phyloP scores from a whole-genome alignment of 257 asterid species.

The Gynochthodes officinalis region DNA sequence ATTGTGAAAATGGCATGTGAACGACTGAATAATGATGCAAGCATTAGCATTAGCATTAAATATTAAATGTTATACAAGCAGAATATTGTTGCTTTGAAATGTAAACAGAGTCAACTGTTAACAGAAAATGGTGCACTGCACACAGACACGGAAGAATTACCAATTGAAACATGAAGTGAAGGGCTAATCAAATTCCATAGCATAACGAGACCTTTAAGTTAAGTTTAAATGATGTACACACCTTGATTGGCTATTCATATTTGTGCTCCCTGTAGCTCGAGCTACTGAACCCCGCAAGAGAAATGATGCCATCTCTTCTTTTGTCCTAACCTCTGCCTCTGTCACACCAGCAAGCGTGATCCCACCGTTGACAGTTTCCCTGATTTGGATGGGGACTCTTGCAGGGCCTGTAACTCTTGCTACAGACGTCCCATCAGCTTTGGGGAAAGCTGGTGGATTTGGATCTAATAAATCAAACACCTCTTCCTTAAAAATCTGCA shows the following conservation, averaged over 20 bases:
- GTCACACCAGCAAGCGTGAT: slow-evolving; percentile 94
- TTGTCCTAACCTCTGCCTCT: slow-evolving; percentile 85
- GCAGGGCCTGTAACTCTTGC: slow-evolving; percentile 49
- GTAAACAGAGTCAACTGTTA: not conserved
- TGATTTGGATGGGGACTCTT: slow-evolving; percentile 86
- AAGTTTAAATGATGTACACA: slow-evolving; percentile 12
- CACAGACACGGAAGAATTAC: not conserved
- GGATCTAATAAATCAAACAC: slow-evolving; percentile 82
- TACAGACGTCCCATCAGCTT: slow-evolving; percentile 32
- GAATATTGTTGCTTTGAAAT: not conserved
- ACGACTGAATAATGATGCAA: slow-evolving; percentile 47
- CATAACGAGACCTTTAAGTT: not conserved
- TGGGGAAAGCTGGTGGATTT: slow-evolving; percentile 30
- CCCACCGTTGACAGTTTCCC: slow-evolving; percentile 87
- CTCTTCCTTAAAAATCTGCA: slow-evolving; percentile 93
- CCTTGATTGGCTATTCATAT: slow-evolving; percentile 98
- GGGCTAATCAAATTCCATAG: not conserved
- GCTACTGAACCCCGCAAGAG: slow-evolving; percentile 76
- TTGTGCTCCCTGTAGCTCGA: slow-evolving; percentile 98
- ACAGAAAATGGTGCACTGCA: not conserved
- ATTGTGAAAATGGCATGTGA: slow-evolving; percentile 99
- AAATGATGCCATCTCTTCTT: slow-evolving; percentile 86
- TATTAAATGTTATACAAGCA: not conserved
- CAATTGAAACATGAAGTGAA: not conserved
- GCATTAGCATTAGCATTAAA: slow-evolving; percentile 5